Evolutionary conservation across 768 basidiomycete species (phyloP).

Genomic region (Naematelia aurantialba): DNA sequence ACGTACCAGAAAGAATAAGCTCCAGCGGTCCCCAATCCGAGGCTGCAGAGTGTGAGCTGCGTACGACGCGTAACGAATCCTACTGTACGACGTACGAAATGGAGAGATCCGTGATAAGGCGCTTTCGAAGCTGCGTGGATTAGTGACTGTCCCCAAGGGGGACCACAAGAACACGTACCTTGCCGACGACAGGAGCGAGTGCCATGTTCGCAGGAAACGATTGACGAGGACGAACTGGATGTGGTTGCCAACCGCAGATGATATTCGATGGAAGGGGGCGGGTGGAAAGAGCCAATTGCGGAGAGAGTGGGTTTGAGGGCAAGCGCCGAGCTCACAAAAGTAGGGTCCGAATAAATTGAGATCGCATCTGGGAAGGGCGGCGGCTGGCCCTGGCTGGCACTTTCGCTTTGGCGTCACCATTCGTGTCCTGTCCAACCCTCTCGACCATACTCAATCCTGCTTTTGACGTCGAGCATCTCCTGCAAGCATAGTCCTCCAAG

Average conservation of each 20-base stretch:
- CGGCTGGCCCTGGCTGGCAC: background rate
- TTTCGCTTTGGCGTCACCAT: constrained; percentile 3
- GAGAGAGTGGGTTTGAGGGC: background rate
- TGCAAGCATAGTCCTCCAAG: no score
- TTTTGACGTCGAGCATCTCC: no score
- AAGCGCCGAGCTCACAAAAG: no score
- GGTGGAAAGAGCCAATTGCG: background rate
- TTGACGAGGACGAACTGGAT: background rate
- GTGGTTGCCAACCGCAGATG: no score
- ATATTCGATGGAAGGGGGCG: background rate
- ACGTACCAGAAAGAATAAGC: constrained; percentile 83
- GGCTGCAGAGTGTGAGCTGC: constrained; percentile 17
- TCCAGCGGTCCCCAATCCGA: constrained; percentile 70
- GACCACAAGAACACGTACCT: constrained; percentile 38
- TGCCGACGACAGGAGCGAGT: constrained; percentile 88
- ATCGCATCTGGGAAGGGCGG: background rate
- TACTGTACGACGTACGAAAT: constrained; percentile 51
- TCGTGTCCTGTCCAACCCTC: no score
- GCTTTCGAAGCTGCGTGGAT: constrained; percentile 67
- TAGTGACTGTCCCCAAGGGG: constrained; percentile 1
- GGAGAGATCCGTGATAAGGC: constrained; percentile 79
- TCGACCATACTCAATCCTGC: background rate
- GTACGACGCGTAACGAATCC: background rate
- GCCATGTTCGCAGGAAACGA: constrained; percentile 57
- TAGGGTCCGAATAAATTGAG: background rate